These are phyloP conservation scores for Phaeosphaeriaceae sp. DNA, from an alignment of 2,329 filamentous ascomycete genomes.

Conservation along the genomic window DNA sequence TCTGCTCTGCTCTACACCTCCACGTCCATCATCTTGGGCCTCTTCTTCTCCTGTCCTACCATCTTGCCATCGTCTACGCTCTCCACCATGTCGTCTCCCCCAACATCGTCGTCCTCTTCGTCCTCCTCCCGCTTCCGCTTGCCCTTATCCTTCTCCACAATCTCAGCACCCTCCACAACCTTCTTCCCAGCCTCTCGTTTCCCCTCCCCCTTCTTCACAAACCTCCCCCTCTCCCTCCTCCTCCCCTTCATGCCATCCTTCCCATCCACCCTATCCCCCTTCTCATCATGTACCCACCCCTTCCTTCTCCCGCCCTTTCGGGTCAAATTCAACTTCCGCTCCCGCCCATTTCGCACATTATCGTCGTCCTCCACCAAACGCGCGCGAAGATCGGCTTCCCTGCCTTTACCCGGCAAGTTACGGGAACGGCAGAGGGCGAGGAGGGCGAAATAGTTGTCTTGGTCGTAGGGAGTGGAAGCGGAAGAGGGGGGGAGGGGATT, in stretches of 20 bases:
- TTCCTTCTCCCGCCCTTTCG: background rate
- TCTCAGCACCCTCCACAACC: background rate
- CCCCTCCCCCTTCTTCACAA: background rate
- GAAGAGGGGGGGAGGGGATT: too few species aligned
- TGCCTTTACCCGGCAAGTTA: slow-evolving; percentile 18
- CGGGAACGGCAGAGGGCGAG: slow-evolving; percentile 23
- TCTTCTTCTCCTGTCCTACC: background rate
- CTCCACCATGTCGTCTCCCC: background rate
- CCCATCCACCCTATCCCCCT: background rate
- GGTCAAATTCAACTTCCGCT: slow-evolving; percentile 6
- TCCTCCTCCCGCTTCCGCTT: background rate
- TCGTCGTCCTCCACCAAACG: slow-evolving; percentile 30
- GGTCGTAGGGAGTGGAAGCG: slow-evolving; percentile 14
- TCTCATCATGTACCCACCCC: background rate
- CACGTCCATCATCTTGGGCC: background rate
- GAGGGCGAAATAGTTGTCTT: slow-evolving; percentile 23
- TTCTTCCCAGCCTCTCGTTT: too few species aligned
- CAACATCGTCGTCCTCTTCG: background rate
- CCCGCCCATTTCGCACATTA: slow-evolving; percentile 10
- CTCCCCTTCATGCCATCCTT: background rate
- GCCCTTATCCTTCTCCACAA: background rate
- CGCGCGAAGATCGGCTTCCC: slow-evolving; percentile 14
- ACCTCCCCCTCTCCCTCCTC: background rate
- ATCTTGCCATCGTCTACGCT: background rate
- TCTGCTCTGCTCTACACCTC: too few species aligned